Evolutionary conservation across 768 basidiomycete genomes (phyloP).

Genomic region (Mycena venus): DNA sequence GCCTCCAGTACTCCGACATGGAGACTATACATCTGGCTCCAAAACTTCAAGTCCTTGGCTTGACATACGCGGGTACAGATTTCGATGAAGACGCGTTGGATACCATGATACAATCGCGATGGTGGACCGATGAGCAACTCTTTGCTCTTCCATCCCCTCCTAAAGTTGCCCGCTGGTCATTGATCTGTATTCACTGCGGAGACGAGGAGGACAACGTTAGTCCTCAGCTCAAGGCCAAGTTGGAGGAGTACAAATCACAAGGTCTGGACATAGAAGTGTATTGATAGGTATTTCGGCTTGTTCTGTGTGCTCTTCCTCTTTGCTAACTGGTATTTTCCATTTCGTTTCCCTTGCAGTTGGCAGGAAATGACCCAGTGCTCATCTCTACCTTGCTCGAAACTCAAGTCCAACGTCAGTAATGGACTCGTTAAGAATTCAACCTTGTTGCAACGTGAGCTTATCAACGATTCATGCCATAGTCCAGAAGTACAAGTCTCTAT

Average conservation of each 20-base stretch:
- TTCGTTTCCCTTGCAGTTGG: no score
- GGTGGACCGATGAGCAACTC: constrained; percentile 24
- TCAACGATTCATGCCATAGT: no score
- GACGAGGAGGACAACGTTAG: not conserved
- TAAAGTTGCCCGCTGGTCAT: constrained; percentile 16
- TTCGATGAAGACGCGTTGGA: not conserved
- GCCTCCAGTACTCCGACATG: not conserved
- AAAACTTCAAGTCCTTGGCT: not conserved
- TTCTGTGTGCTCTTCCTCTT: not conserved
- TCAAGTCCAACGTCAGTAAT: no score
- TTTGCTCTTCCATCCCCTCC: not conserved
- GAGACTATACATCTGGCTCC: not conserved
- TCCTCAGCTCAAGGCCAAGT: not conserved
- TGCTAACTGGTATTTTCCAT: no score
- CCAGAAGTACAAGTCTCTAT: no score
- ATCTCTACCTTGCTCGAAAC: no score
- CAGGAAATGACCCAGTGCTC: no score
- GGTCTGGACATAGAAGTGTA: not conserved
- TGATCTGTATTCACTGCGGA: not conserved
- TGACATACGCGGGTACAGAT: not conserved
- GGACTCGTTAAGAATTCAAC: no score
- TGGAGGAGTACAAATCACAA: constrained; percentile 5
- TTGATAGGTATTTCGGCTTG: not conserved
- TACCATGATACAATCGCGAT: constrained; percentile 20
- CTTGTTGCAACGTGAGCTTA: no score